Evolutionary conservation across 2,329 filamentous ascomycete species (phyloP), one percentile per base, ranked within the genome.

Genomic region (Sarocladiaceae sp.): DNA sequence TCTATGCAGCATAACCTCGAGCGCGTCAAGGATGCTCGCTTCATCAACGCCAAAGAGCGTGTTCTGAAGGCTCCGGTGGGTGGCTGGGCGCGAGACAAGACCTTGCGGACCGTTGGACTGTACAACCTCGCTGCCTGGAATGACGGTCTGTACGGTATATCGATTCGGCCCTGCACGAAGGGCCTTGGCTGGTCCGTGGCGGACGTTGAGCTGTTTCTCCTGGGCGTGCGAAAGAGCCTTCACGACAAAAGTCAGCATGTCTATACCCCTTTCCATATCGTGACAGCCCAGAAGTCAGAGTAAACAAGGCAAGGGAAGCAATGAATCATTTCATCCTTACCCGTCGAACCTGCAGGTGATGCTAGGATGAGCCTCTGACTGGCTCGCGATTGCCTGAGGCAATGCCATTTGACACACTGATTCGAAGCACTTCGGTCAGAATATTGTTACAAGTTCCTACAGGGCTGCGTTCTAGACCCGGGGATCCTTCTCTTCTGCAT

Each of bases 21-120:
- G 10, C 55, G 58, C n/a, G 44, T 68, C 3, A 23, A 48, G 7
- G 59, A 62, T 4, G 69, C 69, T 1, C 74, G 74, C 0, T 77
- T 72, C 42, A 59, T 66, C 17, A 69, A 75, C 51, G 61, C 76
- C 3, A 59, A 60, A 3, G 66, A 70, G 26, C 59, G 62, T 17
- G 62, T 66, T 7, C 66, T 69, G 56, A 73, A 77, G 58, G 64
- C 79, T 8, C 77, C 78, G 0, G 67, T 75, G 6, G 75, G 73
- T 13, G 62, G 64, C 0, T 81, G 77, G 78, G 67, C 76, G 0
- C 70, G 64, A 48, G 72, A 80, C 49, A 62, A 67, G 18, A 70
- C 66, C 12, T 65, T 76, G 36, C 76, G 74, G 56, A 67, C 67
- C 50, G 68, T 77, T 52, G 77, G 64, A 12, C 57, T 64, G 17